Conservation (phyloP, 331 rosid species). For the Telfairia occidentalis region DNA sequence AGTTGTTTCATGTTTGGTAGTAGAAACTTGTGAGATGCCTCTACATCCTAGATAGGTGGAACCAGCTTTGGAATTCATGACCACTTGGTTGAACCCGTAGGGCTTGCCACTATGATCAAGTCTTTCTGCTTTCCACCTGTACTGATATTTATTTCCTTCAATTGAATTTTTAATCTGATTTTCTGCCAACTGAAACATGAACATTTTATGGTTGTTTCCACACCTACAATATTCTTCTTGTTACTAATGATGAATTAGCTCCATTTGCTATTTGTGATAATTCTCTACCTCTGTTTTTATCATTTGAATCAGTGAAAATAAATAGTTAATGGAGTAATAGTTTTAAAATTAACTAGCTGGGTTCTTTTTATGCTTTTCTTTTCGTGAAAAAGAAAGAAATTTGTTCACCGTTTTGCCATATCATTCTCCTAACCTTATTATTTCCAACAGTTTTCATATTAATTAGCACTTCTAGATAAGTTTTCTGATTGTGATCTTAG, state of each 20-base stretch:
- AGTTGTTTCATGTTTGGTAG: neutral
- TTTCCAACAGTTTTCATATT: neutral
- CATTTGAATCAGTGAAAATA: neutral
- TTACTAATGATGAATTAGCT: neutral
- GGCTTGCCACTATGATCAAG: neutral
- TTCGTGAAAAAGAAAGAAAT: neutral
- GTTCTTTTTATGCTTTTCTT: neutral
- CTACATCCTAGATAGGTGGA: neutral
- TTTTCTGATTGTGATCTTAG: conserved; percentile 25
- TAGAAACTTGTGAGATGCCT: neutral
- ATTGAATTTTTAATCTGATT: neutral
- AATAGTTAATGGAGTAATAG: neutral
- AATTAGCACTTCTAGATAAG: conserved; percentile 1
- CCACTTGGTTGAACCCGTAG: neutral
- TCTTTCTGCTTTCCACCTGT: neutral
- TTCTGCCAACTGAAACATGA: neutral
- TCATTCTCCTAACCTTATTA: neutral
- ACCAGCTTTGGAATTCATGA: neutral
- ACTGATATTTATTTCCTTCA: neutral
- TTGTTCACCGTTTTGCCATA: neutral
- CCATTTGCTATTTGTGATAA: neutral
- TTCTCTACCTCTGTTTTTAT: neutral
- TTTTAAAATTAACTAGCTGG: neutral
- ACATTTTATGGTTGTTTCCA: neutral
- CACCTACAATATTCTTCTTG: neutral